Evolutionary conservation across 257 asterid genomes (phyloP).

Genomic region (Cinchona pubescens): DNA sequence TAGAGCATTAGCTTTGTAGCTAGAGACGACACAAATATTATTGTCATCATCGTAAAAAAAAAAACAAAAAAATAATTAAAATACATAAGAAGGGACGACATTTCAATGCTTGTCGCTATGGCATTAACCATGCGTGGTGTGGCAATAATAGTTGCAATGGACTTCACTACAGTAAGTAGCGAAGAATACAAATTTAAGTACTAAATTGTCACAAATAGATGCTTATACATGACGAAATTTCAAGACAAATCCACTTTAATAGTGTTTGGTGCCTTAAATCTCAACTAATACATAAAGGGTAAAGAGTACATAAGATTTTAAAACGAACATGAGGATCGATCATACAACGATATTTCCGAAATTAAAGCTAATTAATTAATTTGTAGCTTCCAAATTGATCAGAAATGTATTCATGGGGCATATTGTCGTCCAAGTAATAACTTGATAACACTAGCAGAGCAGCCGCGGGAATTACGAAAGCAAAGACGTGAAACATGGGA

Average conservation of each 20-base stretch:
- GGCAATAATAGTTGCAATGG: no score
- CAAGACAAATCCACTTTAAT: neutral
- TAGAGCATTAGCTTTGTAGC: no score
- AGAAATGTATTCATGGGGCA: neutral
- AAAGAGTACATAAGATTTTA: neutral
- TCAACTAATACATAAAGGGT: neutral
- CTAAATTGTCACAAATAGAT: neutral
- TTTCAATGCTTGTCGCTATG: no score
- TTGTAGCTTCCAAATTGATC: neutral
- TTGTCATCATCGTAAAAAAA: no score
- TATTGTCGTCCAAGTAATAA: slow-evolving; percentile 15
- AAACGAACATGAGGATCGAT: no score
- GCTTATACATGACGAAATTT: no score
- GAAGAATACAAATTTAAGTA: neutral
- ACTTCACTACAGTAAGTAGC: no score
- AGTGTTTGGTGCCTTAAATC: neutral
- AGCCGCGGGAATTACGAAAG: slow-evolving; percentile 17
- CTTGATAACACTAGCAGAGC: slow-evolving; percentile 18
- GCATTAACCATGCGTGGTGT: no score
- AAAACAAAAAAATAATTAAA: no score
- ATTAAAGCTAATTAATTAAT: neutral
- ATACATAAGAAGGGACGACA: no score
- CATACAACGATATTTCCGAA: no score
- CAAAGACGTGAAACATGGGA: slow-evolving; percentile 17
- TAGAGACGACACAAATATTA: no score